A percentile compares a stretch with the other conserved stretches of the same genome.
Evolutionary conservation across 805 yeast genomes (phyloP).

Genomic region (Sugiyamaella marilandica): DNA sequence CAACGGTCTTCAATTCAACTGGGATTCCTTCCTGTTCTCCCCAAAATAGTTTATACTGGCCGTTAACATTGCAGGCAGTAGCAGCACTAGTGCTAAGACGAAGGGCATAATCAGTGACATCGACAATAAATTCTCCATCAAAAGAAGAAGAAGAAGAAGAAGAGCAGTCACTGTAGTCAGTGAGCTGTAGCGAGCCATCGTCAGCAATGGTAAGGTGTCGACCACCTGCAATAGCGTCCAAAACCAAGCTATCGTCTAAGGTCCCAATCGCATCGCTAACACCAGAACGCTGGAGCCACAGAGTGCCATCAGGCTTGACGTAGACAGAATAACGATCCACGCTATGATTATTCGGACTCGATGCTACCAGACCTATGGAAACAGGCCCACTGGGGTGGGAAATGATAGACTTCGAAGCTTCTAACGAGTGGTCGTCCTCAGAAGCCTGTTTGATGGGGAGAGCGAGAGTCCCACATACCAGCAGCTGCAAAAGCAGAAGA

Average conservation of each 20-base stretch:
- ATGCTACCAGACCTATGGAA: constrained; percentile 9
- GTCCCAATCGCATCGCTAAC: constrained; percentile 2
- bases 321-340: constrained; percentile 5
- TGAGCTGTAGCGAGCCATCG: constrained; percentile 10
- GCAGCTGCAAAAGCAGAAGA: constrained; percentile 12
- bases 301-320: constrained; percentile 10
- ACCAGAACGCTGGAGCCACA: constrained; percentile 5
- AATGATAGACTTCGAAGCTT: neutral
- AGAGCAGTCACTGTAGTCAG: constrained; percentile 3
- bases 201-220: constrained; percentile 5
- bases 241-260: constrained; percentile 1
- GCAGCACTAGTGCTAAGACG: constrained; percentile 4
- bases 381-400: neutral
- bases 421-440: neutral
- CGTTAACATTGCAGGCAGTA: constrained; percentile 11
- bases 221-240: constrained; percentile 9
- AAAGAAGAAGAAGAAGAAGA: neutral
- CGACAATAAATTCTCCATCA: constrained; percentile 6
- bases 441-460: constrained; percentile 1
- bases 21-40: constrained; percentile 9
- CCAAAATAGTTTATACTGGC: constrained; percentile 10
- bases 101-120: constrained; percentile 6
- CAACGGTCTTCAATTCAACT: constrained; percentile 1
- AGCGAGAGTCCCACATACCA: constrained; percentile 11
- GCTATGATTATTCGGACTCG: neutral